Conservation (phyloP, 257 asterid genomes). For the Pogostemon cablin region DNA sequence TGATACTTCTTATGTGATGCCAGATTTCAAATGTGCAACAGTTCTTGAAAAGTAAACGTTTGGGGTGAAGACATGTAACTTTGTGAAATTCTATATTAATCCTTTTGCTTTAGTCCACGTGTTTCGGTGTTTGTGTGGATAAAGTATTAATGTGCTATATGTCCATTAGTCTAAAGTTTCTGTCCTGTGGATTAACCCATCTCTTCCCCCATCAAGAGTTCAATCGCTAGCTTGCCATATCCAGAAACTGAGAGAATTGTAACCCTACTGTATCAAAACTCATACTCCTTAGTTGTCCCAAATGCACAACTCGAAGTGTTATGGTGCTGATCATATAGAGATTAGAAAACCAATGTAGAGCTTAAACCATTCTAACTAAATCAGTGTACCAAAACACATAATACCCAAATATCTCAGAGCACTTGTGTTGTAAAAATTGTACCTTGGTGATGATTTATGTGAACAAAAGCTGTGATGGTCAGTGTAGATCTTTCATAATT, state of each 20-base stretch:
- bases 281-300: not conserved
- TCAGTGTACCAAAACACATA: slow-evolving; percentile 18
- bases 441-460: not conserved
- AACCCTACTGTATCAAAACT: not conserved
- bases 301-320: not conserved
- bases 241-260: not conserved
- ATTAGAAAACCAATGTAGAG: slow-evolving; percentile 8
- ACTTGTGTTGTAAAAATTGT: not conserved
- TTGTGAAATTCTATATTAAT: not conserved
- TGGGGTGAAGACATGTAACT: not conserved
- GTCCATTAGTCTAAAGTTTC: slow-evolving; percentile 7
- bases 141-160: not conserved
- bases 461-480: slow-evolving; percentile 3
- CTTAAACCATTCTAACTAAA: not conserved
- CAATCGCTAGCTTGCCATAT: slow-evolving; percentile 3
- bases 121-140: not conserved
- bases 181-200: not conserved
- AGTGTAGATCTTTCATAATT: not conserved
- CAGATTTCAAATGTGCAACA: not conserved
- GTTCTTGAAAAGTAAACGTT: not conserved
- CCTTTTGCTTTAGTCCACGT: not conserved
- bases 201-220: not conserved
- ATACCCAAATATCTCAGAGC: not conserved
- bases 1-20: slow-evolving; percentile 9
- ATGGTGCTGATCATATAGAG: not conserved